Conservation (phyloP, 768 basidiomycete species). For the Sistotremastrum niveocremeum region DNA sequence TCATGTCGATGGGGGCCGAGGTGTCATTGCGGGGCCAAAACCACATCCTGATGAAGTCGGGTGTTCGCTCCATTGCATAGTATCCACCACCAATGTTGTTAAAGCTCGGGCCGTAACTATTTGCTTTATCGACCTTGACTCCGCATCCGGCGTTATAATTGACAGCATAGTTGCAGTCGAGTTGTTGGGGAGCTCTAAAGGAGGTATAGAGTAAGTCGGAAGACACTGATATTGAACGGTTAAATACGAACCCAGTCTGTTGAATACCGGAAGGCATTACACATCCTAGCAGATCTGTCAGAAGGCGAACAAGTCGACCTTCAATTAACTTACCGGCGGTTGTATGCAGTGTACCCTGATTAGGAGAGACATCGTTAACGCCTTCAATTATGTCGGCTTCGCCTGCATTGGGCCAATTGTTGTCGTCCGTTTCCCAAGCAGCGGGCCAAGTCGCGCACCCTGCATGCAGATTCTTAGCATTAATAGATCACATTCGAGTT, state of each 20-base stretch:
- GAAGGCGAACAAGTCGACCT: conserved; percentile 18
- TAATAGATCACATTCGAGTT: conserved; percentile 8
- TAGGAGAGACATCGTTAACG: conserved; percentile 13
- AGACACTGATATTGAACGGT: not conserved
- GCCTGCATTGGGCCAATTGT: conserved; percentile 35
- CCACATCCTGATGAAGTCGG: conserved; percentile 42
- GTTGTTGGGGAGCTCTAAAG: not conserved
- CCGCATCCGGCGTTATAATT: conserved; percentile 55
- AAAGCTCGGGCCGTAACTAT: conserved; percentile 35
- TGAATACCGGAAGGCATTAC: too few species aligned
- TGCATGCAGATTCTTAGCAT: not conserved
- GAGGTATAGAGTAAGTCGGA: not conserved
- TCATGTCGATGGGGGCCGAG: conserved; percentile 28
- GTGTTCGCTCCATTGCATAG: conserved; percentile 37
- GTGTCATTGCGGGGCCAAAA: conserved; percentile 40
- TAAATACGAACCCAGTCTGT: too few species aligned
- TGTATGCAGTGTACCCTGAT: conserved; percentile 15
- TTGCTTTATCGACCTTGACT: conserved; percentile 23
- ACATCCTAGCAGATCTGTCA: not conserved
- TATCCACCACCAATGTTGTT: conserved; percentile 45
- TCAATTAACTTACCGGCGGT: conserved; percentile 27
- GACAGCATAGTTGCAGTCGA: conserved; percentile 32
- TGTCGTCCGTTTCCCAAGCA: conserved; percentile 35
- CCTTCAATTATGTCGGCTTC: conserved; percentile 15
- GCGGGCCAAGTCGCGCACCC: conserved; percentile 35